Evolutionary conservation across 805 yeast species (phyloP).

Genomic region (Zygotorulaspora sp.): DNA sequence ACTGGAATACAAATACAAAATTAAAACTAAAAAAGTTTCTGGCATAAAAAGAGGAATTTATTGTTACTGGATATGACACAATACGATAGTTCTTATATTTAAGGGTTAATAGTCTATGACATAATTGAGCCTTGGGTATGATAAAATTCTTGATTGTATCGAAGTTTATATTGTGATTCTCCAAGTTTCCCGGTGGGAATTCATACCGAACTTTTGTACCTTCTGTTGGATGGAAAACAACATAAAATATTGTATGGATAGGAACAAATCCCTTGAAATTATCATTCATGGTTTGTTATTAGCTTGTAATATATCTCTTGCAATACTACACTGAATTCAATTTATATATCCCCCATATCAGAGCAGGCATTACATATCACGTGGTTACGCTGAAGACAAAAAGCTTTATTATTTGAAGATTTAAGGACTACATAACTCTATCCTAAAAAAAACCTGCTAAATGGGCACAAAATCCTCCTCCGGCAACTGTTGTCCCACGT

Average conservation of each 20-base stretch:
- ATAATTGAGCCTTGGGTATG: constrained; percentile 88
- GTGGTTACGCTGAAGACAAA: too few relatives aligned
- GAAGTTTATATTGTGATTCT: constrained; percentile 55
- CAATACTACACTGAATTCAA: too few relatives aligned
- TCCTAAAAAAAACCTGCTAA: not conserved
- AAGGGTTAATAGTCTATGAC: constrained; percentile 74
- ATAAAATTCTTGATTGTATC: constrained; percentile 84
- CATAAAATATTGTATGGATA: constrained; percentile 81
- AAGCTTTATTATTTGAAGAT: too few relatives aligned
- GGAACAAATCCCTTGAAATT: constrained; percentile 70
- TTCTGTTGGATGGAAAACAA: constrained; percentile 92
- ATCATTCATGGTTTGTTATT: constrained; percentile 24
- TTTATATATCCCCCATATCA: too few relatives aligned
- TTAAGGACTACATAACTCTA: not conserved
- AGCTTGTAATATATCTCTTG: too few relatives aligned
- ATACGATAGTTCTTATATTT: constrained; percentile 66
- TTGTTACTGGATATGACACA: constrained; percentile 84
- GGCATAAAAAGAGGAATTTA: constrained; percentile 68
- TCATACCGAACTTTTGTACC: constrained; percentile 91
- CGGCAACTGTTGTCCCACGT: constrained; percentile 30
- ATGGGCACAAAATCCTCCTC: constrained; percentile 30
- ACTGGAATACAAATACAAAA: constrained; percentile 85
- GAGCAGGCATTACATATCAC: too few relatives aligned
- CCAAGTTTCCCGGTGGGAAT: constrained; percentile 64
- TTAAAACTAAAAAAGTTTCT: constrained; percentile 92